phyloP scores from a whole-genome alignment of 176 grass and related monocot species.

The Hordeum marinum region DNA sequence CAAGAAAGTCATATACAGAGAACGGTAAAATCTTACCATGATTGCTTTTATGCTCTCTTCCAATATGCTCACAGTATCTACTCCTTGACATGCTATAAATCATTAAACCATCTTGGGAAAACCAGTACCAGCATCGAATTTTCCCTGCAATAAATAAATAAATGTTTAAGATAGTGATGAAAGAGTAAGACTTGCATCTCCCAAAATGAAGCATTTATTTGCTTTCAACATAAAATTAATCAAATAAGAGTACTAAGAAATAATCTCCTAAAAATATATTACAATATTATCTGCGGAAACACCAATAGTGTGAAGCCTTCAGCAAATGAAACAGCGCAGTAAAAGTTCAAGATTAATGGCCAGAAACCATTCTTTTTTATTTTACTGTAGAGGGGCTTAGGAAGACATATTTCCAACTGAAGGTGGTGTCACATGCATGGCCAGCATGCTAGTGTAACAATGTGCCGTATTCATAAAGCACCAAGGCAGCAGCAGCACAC shows the following conservation, averaged over 20 bases:
- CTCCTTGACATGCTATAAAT: constrained; percentile 78
- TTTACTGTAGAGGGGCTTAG: not conserved
- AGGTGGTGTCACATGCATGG: not conserved
- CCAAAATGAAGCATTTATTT: constrained; percentile 3
- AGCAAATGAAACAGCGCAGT: not conserved
- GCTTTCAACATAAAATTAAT: not conserved
- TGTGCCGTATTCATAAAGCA: not conserved
- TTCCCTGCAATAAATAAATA: constrained; percentile 60
- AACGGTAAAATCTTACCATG: constrained; percentile 52
- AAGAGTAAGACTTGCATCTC: constrained; percentile 1
- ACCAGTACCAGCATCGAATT: constrained; percentile 89
- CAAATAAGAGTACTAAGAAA: not conserved
- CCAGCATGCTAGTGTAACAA: not conserved
- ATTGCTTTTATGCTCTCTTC: constrained; percentile 98
- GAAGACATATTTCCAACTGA: not conserved
- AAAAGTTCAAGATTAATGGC: not conserved
- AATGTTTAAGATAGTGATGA: not conserved
- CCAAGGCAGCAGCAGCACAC: not conserved
- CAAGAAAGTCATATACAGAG: not conserved
- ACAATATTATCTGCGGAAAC: not conserved
- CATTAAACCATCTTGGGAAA: constrained; percentile 75
- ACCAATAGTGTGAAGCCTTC: not conserved
- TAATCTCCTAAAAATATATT: not conserved
- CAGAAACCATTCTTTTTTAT: not conserved
- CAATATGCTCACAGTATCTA: constrained; percentile 96